Conservation (phyloP, 2,329 filamentous ascomycete genomes). For the Cephalotrichum gorgonifer region DNA sequence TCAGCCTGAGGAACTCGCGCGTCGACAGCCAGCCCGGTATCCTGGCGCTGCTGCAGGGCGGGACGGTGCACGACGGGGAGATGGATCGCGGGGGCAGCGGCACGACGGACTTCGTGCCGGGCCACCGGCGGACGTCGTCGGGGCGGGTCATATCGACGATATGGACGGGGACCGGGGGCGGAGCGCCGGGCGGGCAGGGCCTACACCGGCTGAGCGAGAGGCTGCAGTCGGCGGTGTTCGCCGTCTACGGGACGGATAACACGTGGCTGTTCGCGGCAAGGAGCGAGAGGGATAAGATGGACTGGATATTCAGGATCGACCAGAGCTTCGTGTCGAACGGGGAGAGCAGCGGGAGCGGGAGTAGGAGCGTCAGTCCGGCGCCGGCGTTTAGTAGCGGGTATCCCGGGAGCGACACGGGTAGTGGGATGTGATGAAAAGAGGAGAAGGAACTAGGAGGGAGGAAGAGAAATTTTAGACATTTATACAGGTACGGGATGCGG, state of each 20-base stretch:
- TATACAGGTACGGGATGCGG: too few species aligned
- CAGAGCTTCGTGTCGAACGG: conserved; percentile 54
- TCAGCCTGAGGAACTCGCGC: conserved; percentile 81
- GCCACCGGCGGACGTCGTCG: conserved; percentile 38
- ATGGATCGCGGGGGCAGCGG: conserved; percentile 19
- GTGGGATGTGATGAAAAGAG: neutral
- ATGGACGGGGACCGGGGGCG: conserved; percentile 37
- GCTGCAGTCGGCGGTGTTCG: conserved; percentile 70
- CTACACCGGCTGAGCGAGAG: conserved; percentile 45
- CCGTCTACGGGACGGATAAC: conserved; percentile 87
- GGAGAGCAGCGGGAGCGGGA: conserved; percentile 27
- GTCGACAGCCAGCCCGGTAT: conserved; percentile 89
- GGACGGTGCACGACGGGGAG: conserved; percentile 24
- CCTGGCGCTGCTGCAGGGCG: conserved; percentile 58
- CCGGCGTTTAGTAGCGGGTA: conserved; percentile 5
- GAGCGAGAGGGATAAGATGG: conserved; percentile 84
- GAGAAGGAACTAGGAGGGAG: neutral
- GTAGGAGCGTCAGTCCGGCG: conserved; percentile 23
- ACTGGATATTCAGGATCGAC: conserved; percentile 95
- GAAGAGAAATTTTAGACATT: too few species aligned
- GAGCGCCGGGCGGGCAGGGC: conserved; percentile 22
- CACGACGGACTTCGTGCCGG: conserved; percentile 27
- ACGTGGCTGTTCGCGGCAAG: conserved; percentile 90
- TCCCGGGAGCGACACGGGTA: conserved; percentile 6
- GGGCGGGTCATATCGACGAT: conserved; percentile 44